These are phyloP conservation scores for Chrysoporthe cubensis DNA, from an alignment of 2,329 filamentous ascomycete genomes.

Conservation along the genomic window DNA sequence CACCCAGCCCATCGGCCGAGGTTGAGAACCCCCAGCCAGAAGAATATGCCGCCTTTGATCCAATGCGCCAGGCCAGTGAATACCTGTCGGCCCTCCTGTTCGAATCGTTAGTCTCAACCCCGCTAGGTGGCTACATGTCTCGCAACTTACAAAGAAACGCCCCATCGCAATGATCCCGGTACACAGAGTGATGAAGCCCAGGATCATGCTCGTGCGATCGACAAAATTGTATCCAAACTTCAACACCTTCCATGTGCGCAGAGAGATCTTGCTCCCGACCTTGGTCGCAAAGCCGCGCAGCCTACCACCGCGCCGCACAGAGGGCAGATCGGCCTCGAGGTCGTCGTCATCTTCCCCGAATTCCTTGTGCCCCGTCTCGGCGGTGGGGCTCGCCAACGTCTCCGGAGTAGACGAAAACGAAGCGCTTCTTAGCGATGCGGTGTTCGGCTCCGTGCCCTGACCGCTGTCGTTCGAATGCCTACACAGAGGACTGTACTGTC, in stretches of 20 bases:
- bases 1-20: conserved; percentile 88
- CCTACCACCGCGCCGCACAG: conserved; percentile 49
- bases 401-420: conserved; percentile 65
- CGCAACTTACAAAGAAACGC: conserved; percentile 76
- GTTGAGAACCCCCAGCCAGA: conserved; percentile 87
- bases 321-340: conserved; percentile 45
- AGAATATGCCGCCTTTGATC: conserved; percentile 93
- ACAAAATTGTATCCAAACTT: conserved; percentile 67
- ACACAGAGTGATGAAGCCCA: conserved; percentile 74
- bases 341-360: conserved; percentile 53
- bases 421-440: conserved; percentile 67
- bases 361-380: conserved; percentile 46
- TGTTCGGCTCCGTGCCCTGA: conserved; percentile 73
- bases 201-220: conserved; percentile 76
- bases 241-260: conserved; percentile 60
- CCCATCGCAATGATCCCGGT: conserved; percentile 78
- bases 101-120: neutral
- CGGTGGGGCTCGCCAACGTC: conserved; percentile 45
- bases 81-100: conserved; percentile 66
- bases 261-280: conserved; percentile 59
- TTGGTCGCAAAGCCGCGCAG: conserved; percentile 57
- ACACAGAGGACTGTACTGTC: conserved; percentile 43
- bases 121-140: neutral
- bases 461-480: conserved; percentile 73
- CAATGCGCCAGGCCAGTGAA: conserved; percentile 91